phyloP scores from a whole-genome alignment of 2,329 filamentous ascomycete genomes.

The Epicoccum sorghinum region DNA sequence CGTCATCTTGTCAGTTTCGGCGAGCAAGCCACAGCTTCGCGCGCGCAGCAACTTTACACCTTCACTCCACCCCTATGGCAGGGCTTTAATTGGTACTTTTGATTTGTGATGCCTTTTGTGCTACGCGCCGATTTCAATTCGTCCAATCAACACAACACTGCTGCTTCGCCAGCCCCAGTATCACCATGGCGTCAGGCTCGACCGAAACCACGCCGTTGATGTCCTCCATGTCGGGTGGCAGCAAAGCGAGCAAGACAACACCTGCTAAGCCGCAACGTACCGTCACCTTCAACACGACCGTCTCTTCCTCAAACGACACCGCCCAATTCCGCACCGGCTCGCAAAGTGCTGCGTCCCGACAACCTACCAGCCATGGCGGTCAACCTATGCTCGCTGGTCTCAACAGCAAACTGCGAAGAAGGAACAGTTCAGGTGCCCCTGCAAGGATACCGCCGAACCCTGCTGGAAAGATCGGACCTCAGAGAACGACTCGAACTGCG shows the following conservation, averaged over 20 bases:
- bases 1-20: conserved; percentile 20
- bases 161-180: not conserved
- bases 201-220: conserved; percentile 48
- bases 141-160: not conserved
- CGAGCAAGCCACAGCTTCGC: conserved; percentile 10
- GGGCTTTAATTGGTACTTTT: conserved; percentile 9
- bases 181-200: conserved; percentile 43
- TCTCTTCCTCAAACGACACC: conserved; percentile 52
- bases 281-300: conserved; percentile 76
- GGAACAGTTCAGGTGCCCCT: conserved; percentile 79
- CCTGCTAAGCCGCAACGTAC: conserved; percentile 59
- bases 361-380: conserved; percentile 46
- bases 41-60: conserved; percentile 1
- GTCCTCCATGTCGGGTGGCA: conserved; percentile 40
- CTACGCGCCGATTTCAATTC: not conserved
- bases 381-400: conserved; percentile 69
- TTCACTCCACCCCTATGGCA: conserved; percentile 20
- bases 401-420: conserved; percentile 84
- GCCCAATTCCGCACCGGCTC: conserved; percentile 42
- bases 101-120: conserved; percentile 1
- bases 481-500: conserved; percentile 91
- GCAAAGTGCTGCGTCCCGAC: conserved; percentile 33
- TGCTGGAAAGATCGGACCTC: conserved; percentile 81
- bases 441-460: conserved; percentile 52
- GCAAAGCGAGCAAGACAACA: conserved; percentile 22